Base-by-base conservation (phyloP, 306 rosid species). In the Spatholobus suberectus region DNA sequence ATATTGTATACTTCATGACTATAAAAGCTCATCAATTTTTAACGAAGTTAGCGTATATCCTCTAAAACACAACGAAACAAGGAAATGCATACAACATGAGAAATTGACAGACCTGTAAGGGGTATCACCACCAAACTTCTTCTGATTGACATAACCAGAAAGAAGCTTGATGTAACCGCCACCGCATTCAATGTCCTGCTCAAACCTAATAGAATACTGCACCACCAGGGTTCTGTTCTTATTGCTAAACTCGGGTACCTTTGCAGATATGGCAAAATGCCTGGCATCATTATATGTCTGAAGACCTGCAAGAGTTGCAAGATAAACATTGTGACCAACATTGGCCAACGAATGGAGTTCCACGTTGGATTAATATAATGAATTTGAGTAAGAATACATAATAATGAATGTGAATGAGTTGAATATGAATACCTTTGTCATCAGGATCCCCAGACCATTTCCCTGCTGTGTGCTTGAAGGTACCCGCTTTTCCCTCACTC, bases 171-270 rank as follows among this genome's bases (percentile, higher is more conserved):
- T 86, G 86, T 95, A 95, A 68, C 98, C 99, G 10, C 99, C 99
- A 7, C 98, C 99, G 13, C 99, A 93, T 86, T 96, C 99, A 80
- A 96, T 93, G 70, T 93, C 99, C 90, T 96, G 99, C 79, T 96
- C 99, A 83, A 96, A 89, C 55, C 85, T 92, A 70, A 96, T 82
- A 18, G 99, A 96, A 79, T 96, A 96, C 86, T 96, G 99, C 51
- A 96, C 73, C 75, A 96, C 97, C 77, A 93, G 83, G 5, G 99
- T 96, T 83, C 88, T 86, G 82, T 96, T 88, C 87, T 87, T 85
- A 52, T 96, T 96, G 87, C 54, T 84, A 71, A 96, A 88, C 86
- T 96, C 99, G 0, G 96, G 89, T 55, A 92, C 78, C 92, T 91
- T 96, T 37, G 99, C 97, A 46, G 99, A 93, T 85, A 96, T 81